Conservation (phyloP, 2,329 filamentous ascomycete species). For the Monosporascus sp. region DNA sequence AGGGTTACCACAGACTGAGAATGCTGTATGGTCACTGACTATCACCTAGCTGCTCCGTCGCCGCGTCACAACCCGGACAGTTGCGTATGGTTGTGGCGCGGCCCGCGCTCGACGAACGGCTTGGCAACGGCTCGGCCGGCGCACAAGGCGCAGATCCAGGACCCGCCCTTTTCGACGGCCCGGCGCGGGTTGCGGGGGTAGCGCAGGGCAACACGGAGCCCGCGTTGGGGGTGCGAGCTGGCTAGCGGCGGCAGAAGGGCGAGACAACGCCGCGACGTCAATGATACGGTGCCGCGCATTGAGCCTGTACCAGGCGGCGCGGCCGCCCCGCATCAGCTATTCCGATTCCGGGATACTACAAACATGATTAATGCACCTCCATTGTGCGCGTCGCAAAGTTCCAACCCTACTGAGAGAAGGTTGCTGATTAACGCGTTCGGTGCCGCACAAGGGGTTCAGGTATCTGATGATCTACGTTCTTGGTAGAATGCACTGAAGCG, state of each 20-base stretch:
- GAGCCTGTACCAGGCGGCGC: slow-evolving; percentile 38
- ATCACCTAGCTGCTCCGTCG: slow-evolving; percentile 32
- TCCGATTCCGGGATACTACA: too few relatives aligned
- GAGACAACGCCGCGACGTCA: slow-evolving; percentile 42
- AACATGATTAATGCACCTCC: too few relatives aligned
- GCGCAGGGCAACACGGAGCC: slow-evolving; percentile 29
- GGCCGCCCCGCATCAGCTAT: too few relatives aligned
- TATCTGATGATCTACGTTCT: too few relatives aligned
- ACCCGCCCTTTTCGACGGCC: slow-evolving; percentile 30
- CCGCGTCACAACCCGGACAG: slow-evolving; percentile 33
- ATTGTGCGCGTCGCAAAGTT: too few relatives aligned
- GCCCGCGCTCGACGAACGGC: slow-evolving; percentile 34
- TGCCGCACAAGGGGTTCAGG: too few relatives aligned
- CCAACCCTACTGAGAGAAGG: too few relatives aligned
- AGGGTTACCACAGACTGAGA: slow-evolving; percentile 27
- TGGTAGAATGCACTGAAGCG: too few relatives aligned
- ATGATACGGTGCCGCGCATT: slow-evolving; percentile 38
- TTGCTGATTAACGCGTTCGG: too few relatives aligned
- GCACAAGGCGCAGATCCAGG: slow-evolving; percentile 12
- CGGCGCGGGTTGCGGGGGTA: slow-evolving; percentile 31
- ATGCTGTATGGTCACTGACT: slow-evolving; percentile 34
- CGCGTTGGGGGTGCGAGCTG: slow-evolving; percentile 23
- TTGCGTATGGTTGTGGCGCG: slow-evolving; percentile 11
- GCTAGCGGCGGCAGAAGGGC: slow-evolving; percentile 45
- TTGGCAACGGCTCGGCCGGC: slow-evolving; percentile 35